These are phyloP conservation scores for Domatiomyces globalis DNA, from an alignment of 2,329 filamentous ascomycete species.

Conservation along the genomic window DNA sequence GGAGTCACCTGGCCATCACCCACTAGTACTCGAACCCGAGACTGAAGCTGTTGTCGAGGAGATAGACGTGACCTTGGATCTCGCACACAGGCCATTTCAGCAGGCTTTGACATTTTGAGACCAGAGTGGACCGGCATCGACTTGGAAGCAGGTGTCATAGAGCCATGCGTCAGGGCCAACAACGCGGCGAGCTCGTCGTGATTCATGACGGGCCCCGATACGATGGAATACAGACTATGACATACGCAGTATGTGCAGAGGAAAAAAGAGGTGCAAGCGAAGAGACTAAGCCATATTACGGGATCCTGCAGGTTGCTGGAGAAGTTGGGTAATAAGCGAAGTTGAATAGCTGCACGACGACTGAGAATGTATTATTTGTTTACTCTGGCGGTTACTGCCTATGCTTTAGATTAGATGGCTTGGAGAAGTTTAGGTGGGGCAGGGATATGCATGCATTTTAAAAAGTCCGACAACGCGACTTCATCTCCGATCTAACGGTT, in stretches of 20 bases:
- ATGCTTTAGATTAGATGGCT: background rate
- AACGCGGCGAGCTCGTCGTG: slow-evolving; percentile 8
- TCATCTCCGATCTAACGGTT: background rate
- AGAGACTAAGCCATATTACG: background rate
- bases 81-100: background rate
- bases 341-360: background rate
- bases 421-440: background rate
- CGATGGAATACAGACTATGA: background rate
- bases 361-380: background rate
- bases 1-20: background rate
- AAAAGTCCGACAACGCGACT: background rate
- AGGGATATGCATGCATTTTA: background rate
- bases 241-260: background rate
- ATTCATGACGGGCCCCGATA: slow-evolving; percentile 6
- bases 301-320: background rate
- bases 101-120: slow-evolving; percentile 1
- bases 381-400: background rate
- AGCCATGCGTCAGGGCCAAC: slow-evolving; percentile 5
- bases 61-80: slow-evolving; percentile 4
- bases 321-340: background rate
- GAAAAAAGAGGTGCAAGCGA: background rate
- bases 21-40: slow-evolving; percentile 10
- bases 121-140: background rate
- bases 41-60: slow-evolving; percentile 12
- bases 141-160: slow-evolving; percentile 1